Evolutionary conservation across 768 basidiomycete species (phyloP), one percentile per base, ranked within the genome.

Genomic region (Guyanaporus albipodus): DNA sequence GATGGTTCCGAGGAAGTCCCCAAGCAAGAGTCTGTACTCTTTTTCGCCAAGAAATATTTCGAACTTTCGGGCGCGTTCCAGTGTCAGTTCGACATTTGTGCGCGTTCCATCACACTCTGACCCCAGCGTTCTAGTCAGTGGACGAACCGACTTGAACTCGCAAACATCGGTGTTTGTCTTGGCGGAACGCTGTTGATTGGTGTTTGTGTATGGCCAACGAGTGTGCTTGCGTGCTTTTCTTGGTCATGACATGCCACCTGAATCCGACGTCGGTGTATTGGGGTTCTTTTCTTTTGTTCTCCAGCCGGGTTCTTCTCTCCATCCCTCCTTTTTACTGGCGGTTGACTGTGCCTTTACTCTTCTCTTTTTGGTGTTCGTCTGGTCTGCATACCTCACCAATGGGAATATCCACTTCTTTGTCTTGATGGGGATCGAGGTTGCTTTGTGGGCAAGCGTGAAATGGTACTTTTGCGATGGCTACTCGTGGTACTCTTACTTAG

Each of bases 381-480:
- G 69, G 33, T 71, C 85, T n/a, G 73, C 79, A 7, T 71, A 78
- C 59, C 54, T 83, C 19, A 87, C 87, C 0, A 67, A 70, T 11
- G 80, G 83, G 26, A 91, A 79, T 55, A 44, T 76, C 2, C 90
- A 92, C 58, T 70, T 91, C 26, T 72, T 88, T 23, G 72, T 71
- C 21, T 70, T 92, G 11, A 83, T 85, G 50, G 68, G 60, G 2
- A 82, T 92, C 48, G 81, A 83, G 57, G 58, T 82, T 12, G 76
- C 73, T 24, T 69, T 92, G 24, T 91, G 87, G 88, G 83, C 71
- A 24, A 88, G 83, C 54, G 73, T 90, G 1, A 90, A 91, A 68
- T 91, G 88, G 90, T 87, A 63, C 47, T 75, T 64, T 14, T 33
- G 33, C 40, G 8, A 33, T 31, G 37, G 43, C 35, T 37, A 19